phyloP scores from a whole-genome alignment of 176 grass and related monocot genomes.

The Oryza longistaminata region DNA sequence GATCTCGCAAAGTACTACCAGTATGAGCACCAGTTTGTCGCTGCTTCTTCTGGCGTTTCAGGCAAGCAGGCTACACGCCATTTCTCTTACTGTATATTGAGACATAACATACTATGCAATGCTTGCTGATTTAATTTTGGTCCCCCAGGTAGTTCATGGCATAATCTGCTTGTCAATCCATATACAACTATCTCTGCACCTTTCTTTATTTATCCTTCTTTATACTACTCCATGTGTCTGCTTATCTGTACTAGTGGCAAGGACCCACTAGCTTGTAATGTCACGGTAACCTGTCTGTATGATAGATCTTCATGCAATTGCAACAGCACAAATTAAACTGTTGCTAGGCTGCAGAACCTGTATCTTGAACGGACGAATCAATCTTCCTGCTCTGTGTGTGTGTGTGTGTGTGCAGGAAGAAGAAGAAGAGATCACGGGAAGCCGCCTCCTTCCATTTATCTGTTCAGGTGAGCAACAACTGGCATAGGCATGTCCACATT shows the following conservation, averaged over 20 bases:
- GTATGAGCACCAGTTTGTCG: background rate
- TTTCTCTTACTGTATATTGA: background rate
- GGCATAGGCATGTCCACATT: background rate
- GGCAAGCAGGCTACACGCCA: background rate
- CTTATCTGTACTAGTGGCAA: background rate
- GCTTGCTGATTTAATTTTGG: background rate
- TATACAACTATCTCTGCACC: background rate
- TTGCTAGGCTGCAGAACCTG: background rate
- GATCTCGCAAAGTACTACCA: background rate
- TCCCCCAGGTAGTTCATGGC: background rate
- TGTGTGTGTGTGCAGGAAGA: background rate
- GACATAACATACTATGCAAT: background rate
- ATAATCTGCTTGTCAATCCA: background rate
- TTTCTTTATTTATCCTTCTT: background rate
- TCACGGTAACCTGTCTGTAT: background rate
- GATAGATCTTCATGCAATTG: background rate
- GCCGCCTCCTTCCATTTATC: background rate
- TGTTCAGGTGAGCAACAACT: background rate
- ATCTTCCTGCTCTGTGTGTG: background rate
- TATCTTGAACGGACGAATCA: background rate
- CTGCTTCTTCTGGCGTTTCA: background rate
- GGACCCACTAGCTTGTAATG: background rate
- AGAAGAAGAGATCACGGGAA: background rate
- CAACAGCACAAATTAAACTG: background rate
- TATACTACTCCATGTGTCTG: background rate